Conservation (phyloP, 139 green algal species). For the Closterium sp. region DNA sequence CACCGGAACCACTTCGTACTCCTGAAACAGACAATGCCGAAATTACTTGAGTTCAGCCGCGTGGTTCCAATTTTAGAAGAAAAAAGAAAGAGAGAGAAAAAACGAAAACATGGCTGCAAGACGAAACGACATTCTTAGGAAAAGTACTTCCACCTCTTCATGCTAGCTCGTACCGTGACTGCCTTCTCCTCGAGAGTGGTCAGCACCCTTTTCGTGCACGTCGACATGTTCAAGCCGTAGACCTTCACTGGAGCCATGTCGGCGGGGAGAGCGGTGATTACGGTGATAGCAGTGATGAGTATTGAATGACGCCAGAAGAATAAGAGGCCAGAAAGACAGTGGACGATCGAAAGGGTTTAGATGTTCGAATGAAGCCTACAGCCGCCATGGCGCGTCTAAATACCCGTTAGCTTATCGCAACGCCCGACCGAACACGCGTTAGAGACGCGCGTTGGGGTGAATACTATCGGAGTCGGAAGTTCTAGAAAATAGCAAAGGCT, state of each 20-base stretch:
- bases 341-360: no score
- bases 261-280: background rate
- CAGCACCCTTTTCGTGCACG: constrained; percentile 33
- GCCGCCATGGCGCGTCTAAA: background rate
- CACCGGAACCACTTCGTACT: constrained; percentile 25
- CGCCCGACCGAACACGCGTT: no score
- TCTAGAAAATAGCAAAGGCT: background rate
- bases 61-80: no score
- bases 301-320: background rate
- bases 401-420: background rate
- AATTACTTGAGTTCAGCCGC: no score
- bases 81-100: background rate
- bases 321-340: no score
- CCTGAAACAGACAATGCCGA: no score
- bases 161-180: background rate
- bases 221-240: constrained; percentile 22
- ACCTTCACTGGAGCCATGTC: constrained; percentile 35
- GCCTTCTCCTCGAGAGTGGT: constrained; percentile 23
- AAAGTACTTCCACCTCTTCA: background rate
- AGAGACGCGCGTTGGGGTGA: no score
- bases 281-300: background rate
- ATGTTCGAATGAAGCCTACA: background rate
- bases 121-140: background rate
- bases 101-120: background rate
- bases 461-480: background rate